phyloP scores from a whole-genome alignment of 148 eudicot species.

The Rhododendron molle region DNA sequence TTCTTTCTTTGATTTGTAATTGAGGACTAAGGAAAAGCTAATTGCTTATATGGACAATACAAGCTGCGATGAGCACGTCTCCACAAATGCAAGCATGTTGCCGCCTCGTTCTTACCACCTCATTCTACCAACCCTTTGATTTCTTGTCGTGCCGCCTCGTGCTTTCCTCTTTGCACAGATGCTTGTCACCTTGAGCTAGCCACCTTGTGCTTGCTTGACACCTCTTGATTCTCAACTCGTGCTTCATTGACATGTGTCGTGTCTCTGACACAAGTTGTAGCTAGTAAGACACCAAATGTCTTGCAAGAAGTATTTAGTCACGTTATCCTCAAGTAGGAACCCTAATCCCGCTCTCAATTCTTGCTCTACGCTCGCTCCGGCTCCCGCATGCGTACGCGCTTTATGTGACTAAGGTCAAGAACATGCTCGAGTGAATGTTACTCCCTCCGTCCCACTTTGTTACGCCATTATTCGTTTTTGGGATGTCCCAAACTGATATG shows the following conservation, averaged over 20 bases:
- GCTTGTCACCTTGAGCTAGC: neutral
- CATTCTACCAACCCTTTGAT: neutral
- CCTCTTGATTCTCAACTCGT: neutral
- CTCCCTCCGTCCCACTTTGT: no score
- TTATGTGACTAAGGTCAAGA: no score
- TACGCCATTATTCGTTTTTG: no score
- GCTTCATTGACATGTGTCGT: neutral
- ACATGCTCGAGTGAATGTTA: no score
- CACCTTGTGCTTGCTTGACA: neutral
- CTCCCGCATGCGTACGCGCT: no score
- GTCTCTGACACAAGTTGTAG: neutral
- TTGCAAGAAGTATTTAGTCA: neutral
- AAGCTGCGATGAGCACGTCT: neutral
- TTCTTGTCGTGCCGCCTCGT: neutral
- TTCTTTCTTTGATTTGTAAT: neutral
- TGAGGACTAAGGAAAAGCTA: neutral
- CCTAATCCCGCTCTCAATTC: no score
- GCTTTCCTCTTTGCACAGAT: neutral
- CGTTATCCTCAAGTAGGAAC: no score
- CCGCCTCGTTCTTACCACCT: neutral
- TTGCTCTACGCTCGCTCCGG: no score
- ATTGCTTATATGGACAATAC: neutral
- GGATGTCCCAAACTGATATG: no score
- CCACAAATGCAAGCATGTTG: neutral
- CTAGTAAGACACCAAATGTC: neutral